Evolutionary conservation across 2,329 filamentous ascomycete genomes (phyloP).

Genomic region (Fusarium redolens): DNA sequence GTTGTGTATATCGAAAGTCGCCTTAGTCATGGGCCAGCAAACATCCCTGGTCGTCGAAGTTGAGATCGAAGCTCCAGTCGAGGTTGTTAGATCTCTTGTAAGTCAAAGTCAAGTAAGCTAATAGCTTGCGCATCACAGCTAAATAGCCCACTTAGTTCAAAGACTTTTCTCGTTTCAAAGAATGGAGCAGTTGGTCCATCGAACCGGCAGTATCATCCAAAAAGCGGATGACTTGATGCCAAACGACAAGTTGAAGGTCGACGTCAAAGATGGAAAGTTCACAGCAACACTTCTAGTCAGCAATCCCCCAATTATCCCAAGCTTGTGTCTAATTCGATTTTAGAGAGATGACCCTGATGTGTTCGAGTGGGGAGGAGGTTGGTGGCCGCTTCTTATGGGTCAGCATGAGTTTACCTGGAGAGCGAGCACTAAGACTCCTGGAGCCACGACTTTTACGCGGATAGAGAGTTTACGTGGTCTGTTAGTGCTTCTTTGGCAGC

Average conservation of each 20-base stretch:
- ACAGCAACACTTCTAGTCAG: constrained; percentile 1
- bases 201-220: background rate
- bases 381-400: constrained; percentile 7
- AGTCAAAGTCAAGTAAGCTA: no score
- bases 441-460: background rate
- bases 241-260: constrained; percentile 6
- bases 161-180: background rate
- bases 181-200: constrained; percentile 19
- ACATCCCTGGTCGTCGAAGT: constrained; percentile 3
- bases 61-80: constrained; percentile 13
- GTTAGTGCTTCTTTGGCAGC: constrained; percentile 9
- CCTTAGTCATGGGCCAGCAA: background rate
- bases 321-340: background rate
- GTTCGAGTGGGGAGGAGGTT: constrained; percentile 2
- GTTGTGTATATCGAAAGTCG: no score
- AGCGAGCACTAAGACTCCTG: constrained; percentile 9
- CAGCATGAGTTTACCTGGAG: constrained; percentile 15
- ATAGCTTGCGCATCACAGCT: no score
- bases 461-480: constrained; percentile 2
- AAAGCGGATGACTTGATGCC: background rate
- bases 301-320: no score
- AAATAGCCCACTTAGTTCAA: background rate
- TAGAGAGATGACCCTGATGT: background rate
- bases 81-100: constrained; percentile 8
- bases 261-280: constrained; percentile 4